These are phyloP conservation scores for Mycena vulgaris DNA, from an alignment of 768 basidiomycete species.

Conservation along the genomic window DNA sequence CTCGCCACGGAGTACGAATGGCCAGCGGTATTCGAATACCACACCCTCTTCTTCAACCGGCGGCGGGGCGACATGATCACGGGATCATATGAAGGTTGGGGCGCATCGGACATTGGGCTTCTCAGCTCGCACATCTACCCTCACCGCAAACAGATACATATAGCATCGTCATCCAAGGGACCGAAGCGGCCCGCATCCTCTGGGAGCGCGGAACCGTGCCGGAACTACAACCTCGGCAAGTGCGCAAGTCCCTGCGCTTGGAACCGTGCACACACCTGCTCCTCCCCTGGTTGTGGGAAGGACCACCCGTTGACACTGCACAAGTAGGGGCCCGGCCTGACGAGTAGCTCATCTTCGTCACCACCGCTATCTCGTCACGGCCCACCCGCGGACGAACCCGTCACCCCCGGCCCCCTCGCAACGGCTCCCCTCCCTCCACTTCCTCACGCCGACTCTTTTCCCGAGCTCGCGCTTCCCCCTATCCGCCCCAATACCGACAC, in stretches of 20 bases:
- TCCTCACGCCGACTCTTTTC: conserved; percentile 3
- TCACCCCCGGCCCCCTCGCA: conserved; percentile 1
- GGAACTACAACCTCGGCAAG: background rate
- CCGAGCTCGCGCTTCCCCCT: conserved; percentile 15
- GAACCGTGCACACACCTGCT: conserved; percentile 16
- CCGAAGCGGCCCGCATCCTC: too few relatives aligned
- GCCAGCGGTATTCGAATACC: conserved; percentile 15
- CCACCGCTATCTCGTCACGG: conserved; percentile 8
- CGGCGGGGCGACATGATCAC: conserved; percentile 10
- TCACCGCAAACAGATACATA: conserved; percentile 2
- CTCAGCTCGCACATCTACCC: background rate
- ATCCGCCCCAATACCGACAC: conserved; percentile 31
- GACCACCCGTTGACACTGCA: background rate
- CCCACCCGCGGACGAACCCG: conserved; percentile 8
- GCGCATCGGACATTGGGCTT: background rate
- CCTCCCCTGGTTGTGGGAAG: conserved; percentile 10
- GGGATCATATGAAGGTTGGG: conserved; percentile 12
- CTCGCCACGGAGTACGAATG: conserved; percentile 18
- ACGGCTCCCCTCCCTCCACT: background rate
- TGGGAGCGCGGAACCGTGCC: background rate
- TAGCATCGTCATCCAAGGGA: too few relatives aligned
- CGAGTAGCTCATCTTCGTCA: conserved; percentile 1
- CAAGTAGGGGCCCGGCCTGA: background rate
- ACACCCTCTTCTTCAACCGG: conserved; percentile 29
- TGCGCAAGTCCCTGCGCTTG: background rate